Evolutionary conservation across 2,329 filamentous ascomycete species (phyloP), one percentile per base, ranked within the genome.

Genomic region (Sporothrix schenckii): DNA sequence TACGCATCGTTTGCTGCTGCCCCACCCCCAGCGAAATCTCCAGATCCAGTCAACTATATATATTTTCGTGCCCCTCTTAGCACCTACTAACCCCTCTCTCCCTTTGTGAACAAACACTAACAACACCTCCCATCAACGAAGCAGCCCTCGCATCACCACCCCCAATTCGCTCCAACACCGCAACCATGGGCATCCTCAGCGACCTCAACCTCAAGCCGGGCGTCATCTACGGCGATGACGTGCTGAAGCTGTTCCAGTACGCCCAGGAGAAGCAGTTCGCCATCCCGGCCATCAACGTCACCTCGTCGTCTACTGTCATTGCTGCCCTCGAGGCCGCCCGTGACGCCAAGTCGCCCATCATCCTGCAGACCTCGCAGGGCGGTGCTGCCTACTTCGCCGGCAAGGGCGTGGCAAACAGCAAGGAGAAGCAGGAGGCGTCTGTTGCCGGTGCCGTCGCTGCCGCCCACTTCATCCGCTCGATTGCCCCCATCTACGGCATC

Each of bases 331-430:
- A 99, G 87, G 95, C 95, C 80, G 95, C 95, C 77, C 91, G 93
- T 78, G 94, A 98, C 82, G 86, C 89, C 80, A 97, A 97, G 82
- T 87, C 92, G 73, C 95, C 95, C 77, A 90, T 97, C 83, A 91
- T 97, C 83, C 89, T 98, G 76, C 95, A 98, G 85, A 87, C 92
- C 78, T 96, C 92, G 77, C 92, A 98, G 83, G 95, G 95, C 79
- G 94, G 94, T 83, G 91, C 93, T 74, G 94, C 93, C 77, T 97
- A 90, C 88, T 97, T 97, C 80, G 92, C 92, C 77, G 93, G 92
- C 82, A 94, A 94, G 90, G 93, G 92, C 80, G 88, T 97, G 78
- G 84, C 87, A 83, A 96, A 97, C 81, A 79, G 78, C 73, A 86
- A 94, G 84, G 94, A 97, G 85, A 86, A 94, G 84, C 95, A 97